These are phyloP conservation scores for Yarrowia alimentaria DNA, from an alignment of 805 yeast species.

Conservation along the genomic window DNA sequence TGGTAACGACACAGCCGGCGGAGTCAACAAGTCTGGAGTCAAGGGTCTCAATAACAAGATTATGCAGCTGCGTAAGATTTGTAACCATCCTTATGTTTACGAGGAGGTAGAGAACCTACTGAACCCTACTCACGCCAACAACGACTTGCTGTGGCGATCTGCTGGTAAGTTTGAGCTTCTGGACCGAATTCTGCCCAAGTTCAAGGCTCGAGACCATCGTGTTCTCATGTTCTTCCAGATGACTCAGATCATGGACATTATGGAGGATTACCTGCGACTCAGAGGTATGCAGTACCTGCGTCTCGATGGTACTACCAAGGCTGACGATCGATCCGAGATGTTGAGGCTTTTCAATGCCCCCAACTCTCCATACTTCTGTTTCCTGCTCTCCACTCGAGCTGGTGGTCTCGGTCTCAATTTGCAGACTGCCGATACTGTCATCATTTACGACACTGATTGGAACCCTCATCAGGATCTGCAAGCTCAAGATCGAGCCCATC, in stretches of 20 bases:
- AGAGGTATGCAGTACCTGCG: slow-evolving; percentile 77
- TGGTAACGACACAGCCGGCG: slow-evolving; percentile 47
- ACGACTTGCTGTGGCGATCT: slow-evolving; percentile 81
- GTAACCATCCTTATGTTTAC: slow-evolving; percentile 96
- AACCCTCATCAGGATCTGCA: slow-evolving; percentile 98
- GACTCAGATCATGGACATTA: slow-evolving; percentile 98
- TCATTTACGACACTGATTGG: slow-evolving; percentile 98
- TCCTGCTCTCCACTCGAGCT: slow-evolving; percentile 90
- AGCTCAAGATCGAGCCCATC: slow-evolving; percentile 98
- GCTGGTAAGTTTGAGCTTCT: slow-evolving; percentile 94
- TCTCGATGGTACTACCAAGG: slow-evolving; percentile 91
- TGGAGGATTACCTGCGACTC: slow-evolving; percentile 87
- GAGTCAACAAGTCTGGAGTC: slow-evolving; percentile 46
- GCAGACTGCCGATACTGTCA: slow-evolving; percentile 97
- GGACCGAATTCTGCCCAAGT: slow-evolving; percentile 84
- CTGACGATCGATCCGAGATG: slow-evolving; percentile 88
- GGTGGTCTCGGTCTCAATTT: slow-evolving; percentile 96
- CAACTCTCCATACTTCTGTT: slow-evolving; percentile 81
- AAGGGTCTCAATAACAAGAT: slow-evolving; percentile 91
- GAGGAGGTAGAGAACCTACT: slow-evolving; percentile 84
- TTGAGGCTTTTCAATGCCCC: slow-evolving; percentile 80
- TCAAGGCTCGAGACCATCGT: slow-evolving; percentile 80
- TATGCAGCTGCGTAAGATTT: slow-evolving; percentile 94
- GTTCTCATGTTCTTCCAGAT: slow-evolving; percentile 93
- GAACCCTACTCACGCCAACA: slow-evolving; percentile 68